Evolutionary conservation across 176 grass and related monocot species (phyloP), one percentile per base, ranked within the genome.

Genomic region (Lolium rigidum): DNA sequence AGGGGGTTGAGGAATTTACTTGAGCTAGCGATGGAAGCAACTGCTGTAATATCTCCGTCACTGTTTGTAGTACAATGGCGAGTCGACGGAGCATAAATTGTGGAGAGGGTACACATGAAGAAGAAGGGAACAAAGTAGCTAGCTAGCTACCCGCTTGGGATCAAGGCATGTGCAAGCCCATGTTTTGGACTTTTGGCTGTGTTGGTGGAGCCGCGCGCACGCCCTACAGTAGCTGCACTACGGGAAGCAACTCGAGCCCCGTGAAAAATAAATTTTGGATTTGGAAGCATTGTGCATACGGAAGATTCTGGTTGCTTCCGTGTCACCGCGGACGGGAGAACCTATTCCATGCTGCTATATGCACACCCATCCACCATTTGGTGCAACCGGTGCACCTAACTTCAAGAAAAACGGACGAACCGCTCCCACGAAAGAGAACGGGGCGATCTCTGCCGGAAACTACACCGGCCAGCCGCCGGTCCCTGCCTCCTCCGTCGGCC

Each of bases 251-350:
- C n/a, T 50, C 46, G 1, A 37, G 12, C 12, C 46, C 77, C 64
- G 31, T 51, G 12, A 3, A 15, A 18, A 77, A 54, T 10, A 25
- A 25, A 66, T 6, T 43, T 43, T 18, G 24, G 58, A 8, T 41
- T 41, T 74, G 72, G 83, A 82, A 51, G 48, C 80, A 70, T 56
- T 6, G 24, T 37, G 16, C 35, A 71, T 72, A 57, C n/a, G 66
- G 66, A 58, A 82, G 66, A 83, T 83, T 83, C 66, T 18, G 31
- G 58, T 17, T 14, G 7, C 22, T 68, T 38, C 22, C 2, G 4
- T 6, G 46, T 43, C 41, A 7, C 41, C 3, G 41, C 41, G 31
- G 31, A 35, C 31, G 31, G 31, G 31, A 35, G 31, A 35, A 35
- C 31, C 31, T 35, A 35, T 35, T 35, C 31, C 31, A 35, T 35